Conservation (phyloP, 1,139 yeast genomes). For the Diutina sp. region DNA sequence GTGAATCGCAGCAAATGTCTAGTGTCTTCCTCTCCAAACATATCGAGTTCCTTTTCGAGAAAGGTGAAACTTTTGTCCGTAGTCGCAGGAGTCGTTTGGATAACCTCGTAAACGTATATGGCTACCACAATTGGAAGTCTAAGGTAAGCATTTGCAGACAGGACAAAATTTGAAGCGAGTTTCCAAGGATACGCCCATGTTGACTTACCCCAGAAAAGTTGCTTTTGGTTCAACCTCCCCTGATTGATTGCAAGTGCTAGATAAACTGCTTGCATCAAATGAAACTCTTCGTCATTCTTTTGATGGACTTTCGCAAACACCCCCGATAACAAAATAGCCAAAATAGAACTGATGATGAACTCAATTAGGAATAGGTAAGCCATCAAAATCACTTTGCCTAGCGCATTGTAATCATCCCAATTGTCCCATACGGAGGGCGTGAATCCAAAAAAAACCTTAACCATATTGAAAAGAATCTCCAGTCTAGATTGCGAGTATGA, state of each 20-base stretch:
- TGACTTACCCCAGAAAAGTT: background rate
- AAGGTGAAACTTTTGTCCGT: conserved; percentile 25
- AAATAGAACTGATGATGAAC: conserved; percentile 43
- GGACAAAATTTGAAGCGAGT: conserved; percentile 6
- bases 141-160: conserved; percentile 11
- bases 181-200: conserved; percentile 1
- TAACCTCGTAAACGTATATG: conserved; percentile 21
- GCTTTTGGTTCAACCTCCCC: conserved; percentile 7
- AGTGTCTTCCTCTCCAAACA: conserved; percentile 18
- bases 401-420: conserved; percentile 37
- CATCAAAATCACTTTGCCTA: conserved; percentile 38
- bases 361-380: conserved; percentile 45
- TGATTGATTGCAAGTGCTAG: conserved; percentile 19
- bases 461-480: conserved; percentile 41
- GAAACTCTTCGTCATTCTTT: conserved; percentile 28
- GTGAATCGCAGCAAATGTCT: conserved; percentile 9
- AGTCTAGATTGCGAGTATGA: conserved; percentile 32
- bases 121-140: conserved; percentile 22
- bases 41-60: conserved; percentile 17
- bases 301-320: conserved; percentile 27
- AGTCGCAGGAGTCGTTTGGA: conserved; percentile 7
- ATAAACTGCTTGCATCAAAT: conserved; percentile 27
- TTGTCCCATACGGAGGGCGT: conserved; percentile 56
- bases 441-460: conserved; percentile 47
- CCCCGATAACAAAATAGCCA: conserved; percentile 43